Evolutionary conservation across 139 green algal genomes (phyloP).

Genomic region (Coelastrella sp.): DNA sequence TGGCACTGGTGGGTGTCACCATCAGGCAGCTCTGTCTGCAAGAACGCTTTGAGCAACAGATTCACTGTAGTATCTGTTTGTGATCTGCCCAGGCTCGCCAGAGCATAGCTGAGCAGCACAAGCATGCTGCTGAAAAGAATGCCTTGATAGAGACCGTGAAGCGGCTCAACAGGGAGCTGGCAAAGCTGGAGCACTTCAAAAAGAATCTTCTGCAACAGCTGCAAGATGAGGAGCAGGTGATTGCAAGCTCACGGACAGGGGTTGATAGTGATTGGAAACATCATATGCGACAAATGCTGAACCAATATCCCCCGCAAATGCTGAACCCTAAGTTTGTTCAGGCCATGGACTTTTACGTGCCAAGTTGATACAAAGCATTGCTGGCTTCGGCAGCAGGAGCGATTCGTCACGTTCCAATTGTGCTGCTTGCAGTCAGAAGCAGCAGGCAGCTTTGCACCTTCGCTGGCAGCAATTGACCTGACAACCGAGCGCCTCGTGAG

Average conservation of each 20-base stretch:
- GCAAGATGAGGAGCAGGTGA: conserved; percentile 71
- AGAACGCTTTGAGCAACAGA: not conserved
- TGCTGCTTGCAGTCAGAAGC: conserved; percentile 14
- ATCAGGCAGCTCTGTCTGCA: not conserved
- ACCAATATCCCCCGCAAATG: not conserved
- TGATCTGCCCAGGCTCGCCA: conserved; percentile 58
- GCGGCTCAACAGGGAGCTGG: conserved; percentile 82
- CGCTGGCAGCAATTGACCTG: conserved; percentile 61
- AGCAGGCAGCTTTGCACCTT: not conserved
- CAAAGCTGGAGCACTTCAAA: conserved; percentile 85
- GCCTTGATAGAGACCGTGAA: conserved; percentile 83
- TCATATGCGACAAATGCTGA: not conserved
- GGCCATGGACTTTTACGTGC: too few species aligned
- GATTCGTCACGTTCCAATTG: not conserved
- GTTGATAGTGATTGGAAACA: too few species aligned
- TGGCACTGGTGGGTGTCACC: too few species aligned
- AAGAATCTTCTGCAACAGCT: conserved; percentile 80
- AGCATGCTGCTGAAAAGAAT: conserved; percentile 72
- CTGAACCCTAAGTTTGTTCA: too few species aligned
- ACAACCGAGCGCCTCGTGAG: conserved; percentile 65
- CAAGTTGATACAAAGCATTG: too few species aligned
- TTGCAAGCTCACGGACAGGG: not conserved
- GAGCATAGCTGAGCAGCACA: conserved; percentile 64
- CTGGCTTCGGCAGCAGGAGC: not conserved
- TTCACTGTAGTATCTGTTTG: not conserved